Base-by-base conservation (phyloP, 371 early-diverging fungal genomes). In the Apophysomyces ossiformis region DNA sequence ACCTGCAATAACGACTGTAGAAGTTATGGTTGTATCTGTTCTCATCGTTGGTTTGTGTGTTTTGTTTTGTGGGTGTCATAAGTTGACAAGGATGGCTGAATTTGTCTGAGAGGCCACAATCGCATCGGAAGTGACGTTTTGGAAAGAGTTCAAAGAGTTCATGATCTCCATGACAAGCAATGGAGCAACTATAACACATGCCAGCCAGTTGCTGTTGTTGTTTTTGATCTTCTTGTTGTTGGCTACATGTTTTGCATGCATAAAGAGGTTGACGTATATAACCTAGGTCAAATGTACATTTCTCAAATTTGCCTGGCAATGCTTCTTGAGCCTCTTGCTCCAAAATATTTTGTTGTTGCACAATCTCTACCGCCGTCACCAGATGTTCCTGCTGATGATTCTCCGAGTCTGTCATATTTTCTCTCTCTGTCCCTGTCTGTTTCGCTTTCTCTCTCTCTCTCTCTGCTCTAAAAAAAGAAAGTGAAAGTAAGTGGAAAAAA, bases 1-100 rank as follows among this genome's bases (percentile, higher is more conserved):
- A 87, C 89, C 89, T 87, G 82, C 97, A 96, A 68, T 93, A 96
- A 44, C 76, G 70, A 1, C 93, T 94, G 26, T 74, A 61, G 69
- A 91, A 95, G 72, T 94, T 95, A 69, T 93, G 92, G 46, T 84
- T 87, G 77, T 96, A 95, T 57, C 38, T 61, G 70, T 96, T 96
- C 39, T 87, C 67, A 3, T 70, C 71, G 65, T 94, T 93, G 32
- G 57, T 38, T 11, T 71, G 57, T 0, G 69, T 73, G 8, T 68
- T 71, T 41, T 74, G 63, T 54, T 86, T 87, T 1, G 71, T 61
- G 47, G 63, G 69, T 26, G 69, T 60, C 44, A 58, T 63, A 15
- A 85, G 68, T 37, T 71, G 50, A 56, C 88, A 89, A 13, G 67
- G 56, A 26, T 68, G 63, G 5, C 58, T 66, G 56, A 89, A 82